A percentile compares a stretch with the other conserved stretches of the same genome.
phyloP scores from a whole-genome alignment of 352 stramenopile species.

The Globisporangium sylvaticum region DNA sequence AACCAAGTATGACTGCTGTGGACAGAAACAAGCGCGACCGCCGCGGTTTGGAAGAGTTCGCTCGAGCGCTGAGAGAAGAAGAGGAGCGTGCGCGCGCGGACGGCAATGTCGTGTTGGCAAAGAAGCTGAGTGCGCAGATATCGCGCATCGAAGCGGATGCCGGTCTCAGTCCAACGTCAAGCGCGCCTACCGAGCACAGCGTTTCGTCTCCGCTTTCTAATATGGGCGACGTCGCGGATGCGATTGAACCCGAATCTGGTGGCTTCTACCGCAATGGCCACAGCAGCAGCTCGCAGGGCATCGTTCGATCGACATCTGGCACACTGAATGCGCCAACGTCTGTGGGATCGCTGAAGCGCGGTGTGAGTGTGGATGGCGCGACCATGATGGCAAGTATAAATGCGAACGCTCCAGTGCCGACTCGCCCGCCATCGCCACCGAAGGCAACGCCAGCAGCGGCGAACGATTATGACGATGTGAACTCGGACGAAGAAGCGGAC shows the following conservation, averaged over 20 bases:
- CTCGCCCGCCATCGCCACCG: slow-evolving; percentile 8
- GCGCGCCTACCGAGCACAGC: background rate
- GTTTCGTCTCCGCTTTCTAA: slow-evolving; percentile 30
- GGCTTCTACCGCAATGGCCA: slow-evolving; percentile 29
- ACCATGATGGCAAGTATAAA: slow-evolving; percentile 20
- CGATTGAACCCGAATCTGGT: slow-evolving; percentile 18
- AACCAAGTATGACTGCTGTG: slow-evolving; percentile 40
- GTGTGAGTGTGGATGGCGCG: slow-evolving; percentile 26
- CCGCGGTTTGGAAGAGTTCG: slow-evolving; percentile 72
- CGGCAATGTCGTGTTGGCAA: slow-evolving; percentile 66
- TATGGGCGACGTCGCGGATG: slow-evolving; percentile 32
- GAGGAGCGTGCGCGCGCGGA: slow-evolving; percentile 77
- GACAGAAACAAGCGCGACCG: slow-evolving; percentile 70
- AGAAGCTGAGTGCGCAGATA: slow-evolving; percentile 78
- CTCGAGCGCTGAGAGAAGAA: slow-evolving; percentile 72
- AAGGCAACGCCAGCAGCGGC: slow-evolving; percentile 29
- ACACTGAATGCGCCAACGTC: slow-evolving; percentile 9
- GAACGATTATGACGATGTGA: slow-evolving; percentile 80
- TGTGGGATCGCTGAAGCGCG: slow-evolving; percentile 30
- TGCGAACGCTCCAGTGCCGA: slow-evolving; percentile 18
- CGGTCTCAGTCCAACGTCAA: slow-evolving; percentile 9
- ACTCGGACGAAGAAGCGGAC: slow-evolving; percentile 77
- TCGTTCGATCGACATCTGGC: slow-evolving; percentile 12
- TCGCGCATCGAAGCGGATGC: slow-evolving; percentile 67
- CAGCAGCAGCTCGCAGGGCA: slow-evolving; percentile 19